These are phyloP conservation scores for Pharnaceum exiguum DNA, from an alignment of 148 eudicot genomes.

Conservation along the genomic window DNA sequence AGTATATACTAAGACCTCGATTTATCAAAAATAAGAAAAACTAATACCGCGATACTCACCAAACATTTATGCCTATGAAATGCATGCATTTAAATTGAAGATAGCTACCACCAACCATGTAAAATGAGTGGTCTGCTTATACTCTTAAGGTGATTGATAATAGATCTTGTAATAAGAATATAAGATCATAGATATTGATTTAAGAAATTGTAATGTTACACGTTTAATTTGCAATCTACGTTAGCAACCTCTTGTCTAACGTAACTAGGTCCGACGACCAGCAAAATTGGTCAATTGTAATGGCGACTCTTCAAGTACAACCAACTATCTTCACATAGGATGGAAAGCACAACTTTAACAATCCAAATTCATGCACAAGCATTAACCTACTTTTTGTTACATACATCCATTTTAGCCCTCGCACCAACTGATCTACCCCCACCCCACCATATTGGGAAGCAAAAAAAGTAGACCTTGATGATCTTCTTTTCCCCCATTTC, in stretches of 20 bases:
- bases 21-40: too few species aligned
- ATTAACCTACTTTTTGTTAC: slow-evolving; percentile 20
- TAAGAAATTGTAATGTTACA: too few species aligned
- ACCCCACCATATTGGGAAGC: slow-evolving; percentile 5
- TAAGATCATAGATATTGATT: too few species aligned
- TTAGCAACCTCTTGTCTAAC: slow-evolving; percentile 5
- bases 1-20: too few species aligned
- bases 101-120: too few species aligned
- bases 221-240: slow-evolving; percentile 19
- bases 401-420: slow-evolving; percentile 18
- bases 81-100: too few species aligned
- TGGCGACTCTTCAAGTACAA: slow-evolving; percentile 19
- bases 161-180: too few species aligned
- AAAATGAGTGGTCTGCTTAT: too few species aligned
- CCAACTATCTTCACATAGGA: slow-evolving; percentile 24
- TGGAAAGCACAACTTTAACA: slow-evolving; percentile 34
- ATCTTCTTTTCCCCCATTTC: slow-evolving; percentile 5
- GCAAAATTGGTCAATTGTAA: slow-evolving; percentile 18
- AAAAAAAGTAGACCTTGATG: slow-evolving; percentile 15
- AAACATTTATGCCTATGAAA: too few species aligned
- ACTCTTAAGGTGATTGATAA: too few species aligned
- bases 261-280: slow-evolving; percentile 8
- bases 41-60: too few species aligned
- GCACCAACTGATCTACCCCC: slow-evolving; percentile 24
- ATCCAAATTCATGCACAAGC: slow-evolving; percentile 35